Evolutionary conservation across 176 grass and related monocot species (phyloP), one percentile per base, ranked within the genome.

Genomic region (Carex scoparia): DNA sequence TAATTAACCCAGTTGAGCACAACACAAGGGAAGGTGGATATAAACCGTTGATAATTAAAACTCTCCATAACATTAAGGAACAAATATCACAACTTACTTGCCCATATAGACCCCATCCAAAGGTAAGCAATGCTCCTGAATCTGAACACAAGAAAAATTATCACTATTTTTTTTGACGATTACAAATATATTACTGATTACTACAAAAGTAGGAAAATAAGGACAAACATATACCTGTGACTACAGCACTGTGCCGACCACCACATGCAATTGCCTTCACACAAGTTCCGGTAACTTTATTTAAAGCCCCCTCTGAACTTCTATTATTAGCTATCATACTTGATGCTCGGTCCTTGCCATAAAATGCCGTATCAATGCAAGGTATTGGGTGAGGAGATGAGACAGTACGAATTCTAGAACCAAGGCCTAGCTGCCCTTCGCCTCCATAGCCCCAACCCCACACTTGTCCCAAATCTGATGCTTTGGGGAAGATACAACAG

Each of bases 391-490:
- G 97, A 56, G 97, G 93, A 84, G 97, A 96, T 62, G 91, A 94
- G 56, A 99, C 88, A 56, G 89, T 94, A 33, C 97, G 87, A 63
- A 96, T 96, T 82, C 93, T 85, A 88, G 93, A 94, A 88, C 97
- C 97, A 61, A 99, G 88, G 84, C 97, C 97, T 84, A 99, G 84
- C 84, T 99, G 97, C 18, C 97, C 97, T 91, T 99, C 97, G 62
- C 93, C 97, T 91, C 97, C 97, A 87, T 99, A 99, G 40, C 97
- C 97, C 97, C 97, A 99, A 88, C 97, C 97, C 97, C 97, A 99
- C 62, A 99, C 93, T 40, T 96, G 97, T 86, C 97, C 93, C 69
- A 88, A 80, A 88, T 96, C 97, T 99, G 97, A 94, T 92, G 79
- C 64, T 94, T 91, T 59, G 55, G 1, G 86, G 65, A 87, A 85